Conservation (phyloP, 2,329 filamentous ascomycete species). For the Colletotrichum gigasporum region DNA sequence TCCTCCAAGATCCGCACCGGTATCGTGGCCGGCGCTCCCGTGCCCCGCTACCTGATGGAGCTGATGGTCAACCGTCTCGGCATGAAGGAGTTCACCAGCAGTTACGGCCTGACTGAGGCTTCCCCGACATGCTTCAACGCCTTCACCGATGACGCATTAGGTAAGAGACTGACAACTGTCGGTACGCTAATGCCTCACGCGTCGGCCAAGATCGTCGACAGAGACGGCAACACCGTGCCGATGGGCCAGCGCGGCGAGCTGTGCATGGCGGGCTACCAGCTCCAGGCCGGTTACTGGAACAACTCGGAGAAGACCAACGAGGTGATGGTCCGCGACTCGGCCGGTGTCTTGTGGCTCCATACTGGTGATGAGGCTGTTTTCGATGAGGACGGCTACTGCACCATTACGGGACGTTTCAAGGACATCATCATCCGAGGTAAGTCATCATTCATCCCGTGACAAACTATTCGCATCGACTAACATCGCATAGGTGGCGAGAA, state of each 20-base stretch:
- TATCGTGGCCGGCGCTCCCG: constrained; percentile 81
- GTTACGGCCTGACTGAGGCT: constrained; percentile 80
- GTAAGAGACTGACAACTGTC: constrained; percentile 74
- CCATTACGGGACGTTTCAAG: constrained; percentile 80
- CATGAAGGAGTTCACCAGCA: constrained; percentile 78
- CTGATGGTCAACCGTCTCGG: constrained; percentile 75
- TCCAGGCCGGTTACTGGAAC: constrained; percentile 74
- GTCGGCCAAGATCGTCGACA: constrained; percentile 80
- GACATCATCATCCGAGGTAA: constrained; percentile 80
- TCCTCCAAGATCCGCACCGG: constrained; percentile 73
- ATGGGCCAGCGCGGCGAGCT: constrained; percentile 77
- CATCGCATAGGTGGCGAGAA: constrained; percentile 72
- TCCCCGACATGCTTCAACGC: constrained; percentile 85
- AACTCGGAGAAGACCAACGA: constrained; percentile 79
- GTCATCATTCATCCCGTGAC: too few relatives aligned
- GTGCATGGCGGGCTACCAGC: constrained; percentile 80
- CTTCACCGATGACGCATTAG: constrained; percentile 76
- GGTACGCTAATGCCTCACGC: constrained; percentile 81
- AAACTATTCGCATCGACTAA: constrained; percentile 36
- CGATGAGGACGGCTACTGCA: constrained; percentile 75
- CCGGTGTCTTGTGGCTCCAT: constrained; percentile 68
- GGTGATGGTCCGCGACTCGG: constrained; percentile 61
- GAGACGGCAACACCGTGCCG: constrained; percentile 71
- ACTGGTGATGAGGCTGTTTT: constrained; percentile 77
- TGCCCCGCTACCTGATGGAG: constrained; percentile 80